A percentile compares a stretch with the other conserved stretches of the same genome.
phyloP scores from a whole-genome alignment of 768 basidiomycete genomes.

The Lactarius tabidus region DNA sequence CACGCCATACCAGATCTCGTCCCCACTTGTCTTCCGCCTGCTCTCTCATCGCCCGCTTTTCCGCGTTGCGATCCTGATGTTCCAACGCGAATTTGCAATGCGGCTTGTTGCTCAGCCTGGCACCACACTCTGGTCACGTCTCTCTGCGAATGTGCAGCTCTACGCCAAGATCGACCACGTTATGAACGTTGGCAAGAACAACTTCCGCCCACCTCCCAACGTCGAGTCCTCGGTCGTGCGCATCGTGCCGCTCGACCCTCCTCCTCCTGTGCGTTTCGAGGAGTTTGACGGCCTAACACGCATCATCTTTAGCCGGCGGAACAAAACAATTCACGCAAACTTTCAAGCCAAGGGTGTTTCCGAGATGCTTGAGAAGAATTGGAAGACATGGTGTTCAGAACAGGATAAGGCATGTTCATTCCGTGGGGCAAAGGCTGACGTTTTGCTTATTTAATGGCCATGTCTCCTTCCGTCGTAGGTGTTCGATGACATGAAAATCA shows the following conservation, averaged over 20 bases:
- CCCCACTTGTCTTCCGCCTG: slow-evolving; percentile 93
- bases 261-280: slow-evolving; percentile 83
- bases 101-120: slow-evolving; percentile 85
- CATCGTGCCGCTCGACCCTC: slow-evolving; percentile 88
- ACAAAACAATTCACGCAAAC: slow-evolving; percentile 85
- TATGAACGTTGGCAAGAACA: slow-evolving; percentile 95
- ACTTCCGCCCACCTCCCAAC: slow-evolving; percentile 87
- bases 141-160: slow-evolving; percentile 95
- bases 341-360: slow-evolving; percentile 94
- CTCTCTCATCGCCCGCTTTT: slow-evolving; percentile 59
- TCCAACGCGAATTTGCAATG: slow-evolving; percentile 96
- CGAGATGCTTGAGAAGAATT: slow-evolving; percentile 74
- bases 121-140: slow-evolving; percentile 84
- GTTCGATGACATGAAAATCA: slow-evolving; percentile 2
- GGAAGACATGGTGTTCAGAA: slow-evolving; percentile 86
- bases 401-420: slow-evolving; percentile 45
- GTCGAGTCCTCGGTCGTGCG: slow-evolving; percentile 94
- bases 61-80: slow-evolving; percentile 94
- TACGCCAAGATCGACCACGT: slow-evolving; percentile 95
- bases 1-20: slow-evolving; percentile 99
- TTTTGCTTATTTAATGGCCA: background rate
- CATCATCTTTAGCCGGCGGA: slow-evolving; percentile 84
- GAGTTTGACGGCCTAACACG: slow-evolving; percentile 63
- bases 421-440: background rate
- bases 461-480: background rate